Conservation (phyloP, 2,329 filamentous ascomycete genomes). For the Penicillium sp. region DNA sequence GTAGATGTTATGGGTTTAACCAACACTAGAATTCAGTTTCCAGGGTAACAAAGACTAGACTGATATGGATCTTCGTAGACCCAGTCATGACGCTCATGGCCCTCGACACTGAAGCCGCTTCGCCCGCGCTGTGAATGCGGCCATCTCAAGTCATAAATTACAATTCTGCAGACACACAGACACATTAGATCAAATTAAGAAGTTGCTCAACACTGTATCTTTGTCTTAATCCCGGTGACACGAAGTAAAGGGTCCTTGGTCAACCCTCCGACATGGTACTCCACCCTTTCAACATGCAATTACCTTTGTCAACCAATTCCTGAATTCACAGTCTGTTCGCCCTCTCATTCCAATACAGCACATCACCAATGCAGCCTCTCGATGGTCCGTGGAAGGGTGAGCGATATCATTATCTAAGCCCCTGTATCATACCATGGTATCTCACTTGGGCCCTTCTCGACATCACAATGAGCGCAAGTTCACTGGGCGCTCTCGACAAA, state of each 20-base stretch:
- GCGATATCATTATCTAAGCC: neutral
- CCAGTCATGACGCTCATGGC: neutral
- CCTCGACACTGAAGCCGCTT: neutral
- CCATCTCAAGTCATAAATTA: neutral
- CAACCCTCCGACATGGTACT: neutral
- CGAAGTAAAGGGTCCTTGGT: neutral
- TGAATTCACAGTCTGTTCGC: neutral
- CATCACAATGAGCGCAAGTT: neutral
- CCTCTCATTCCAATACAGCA: neutral
- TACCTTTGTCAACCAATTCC: neutral
- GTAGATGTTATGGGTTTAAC: neutral
- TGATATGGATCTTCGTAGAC: neutral
- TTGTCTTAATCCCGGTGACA: neutral
- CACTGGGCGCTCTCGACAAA: neutral
- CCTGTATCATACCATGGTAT: neutral
- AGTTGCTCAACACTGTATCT: too few species aligned
- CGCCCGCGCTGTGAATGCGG: too few species aligned
- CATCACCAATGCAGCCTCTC: neutral
- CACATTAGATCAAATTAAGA: too few species aligned
- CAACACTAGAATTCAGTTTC: neutral
- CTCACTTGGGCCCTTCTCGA: neutral
- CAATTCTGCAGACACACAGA: too few species aligned
- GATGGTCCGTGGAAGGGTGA: neutral
- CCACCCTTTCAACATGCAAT: too few species aligned
- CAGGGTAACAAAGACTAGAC: neutral